Conservation (phyloP, 495 filamentous ascomycete species). For the Annulohypoxylon maeteangense region DNA sequence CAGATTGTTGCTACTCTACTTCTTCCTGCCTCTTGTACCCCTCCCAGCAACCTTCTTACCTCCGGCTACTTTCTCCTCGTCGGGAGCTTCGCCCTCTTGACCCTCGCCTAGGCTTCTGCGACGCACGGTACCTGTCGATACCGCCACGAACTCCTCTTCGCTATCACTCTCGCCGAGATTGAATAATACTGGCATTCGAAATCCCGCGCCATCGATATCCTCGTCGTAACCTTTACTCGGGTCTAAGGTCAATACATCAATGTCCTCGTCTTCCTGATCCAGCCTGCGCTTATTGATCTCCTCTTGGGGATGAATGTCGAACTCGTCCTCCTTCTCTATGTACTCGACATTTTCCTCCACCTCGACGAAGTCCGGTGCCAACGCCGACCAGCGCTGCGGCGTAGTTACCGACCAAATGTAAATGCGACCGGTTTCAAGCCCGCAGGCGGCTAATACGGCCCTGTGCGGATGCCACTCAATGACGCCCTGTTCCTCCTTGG, state of each 20-base stretch:
- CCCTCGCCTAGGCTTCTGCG: conserved; percentile 69
- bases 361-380: conserved; percentile 96
- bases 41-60: conserved; percentile 49
- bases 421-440: conserved; percentile 86
- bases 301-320: conserved; percentile 95
- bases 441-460: conserved; percentile 89
- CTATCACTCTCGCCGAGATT: conserved; percentile 78
- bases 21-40: conserved; percentile 45
- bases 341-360: conserved; percentile 99
- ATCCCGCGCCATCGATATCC: conserved; percentile 65
- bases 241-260: conserved; percentile 85
- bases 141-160: conserved; percentile 89
- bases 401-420: conserved; percentile 94
- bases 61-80: conserved; percentile 48
- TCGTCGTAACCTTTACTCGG: conserved; percentile 67
- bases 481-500: conserved; percentile 91
- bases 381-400: conserved; percentile 94
- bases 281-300: conserved; percentile 91
- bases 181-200: conserved; percentile 87
- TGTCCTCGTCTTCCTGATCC: conserved; percentile 84
- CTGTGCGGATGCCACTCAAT: conserved; percentile 96
- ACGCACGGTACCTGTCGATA: conserved; percentile 85
- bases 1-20: conserved; percentile 21
- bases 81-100: conserved; percentile 54
- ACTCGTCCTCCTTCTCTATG: conserved; percentile 94